A percentile compares a stretch with the other conserved stretches of the same genome.
phyloP scores from a whole-genome alignment of 163 green algal species.

The Scenedesmus sp. region DNA sequence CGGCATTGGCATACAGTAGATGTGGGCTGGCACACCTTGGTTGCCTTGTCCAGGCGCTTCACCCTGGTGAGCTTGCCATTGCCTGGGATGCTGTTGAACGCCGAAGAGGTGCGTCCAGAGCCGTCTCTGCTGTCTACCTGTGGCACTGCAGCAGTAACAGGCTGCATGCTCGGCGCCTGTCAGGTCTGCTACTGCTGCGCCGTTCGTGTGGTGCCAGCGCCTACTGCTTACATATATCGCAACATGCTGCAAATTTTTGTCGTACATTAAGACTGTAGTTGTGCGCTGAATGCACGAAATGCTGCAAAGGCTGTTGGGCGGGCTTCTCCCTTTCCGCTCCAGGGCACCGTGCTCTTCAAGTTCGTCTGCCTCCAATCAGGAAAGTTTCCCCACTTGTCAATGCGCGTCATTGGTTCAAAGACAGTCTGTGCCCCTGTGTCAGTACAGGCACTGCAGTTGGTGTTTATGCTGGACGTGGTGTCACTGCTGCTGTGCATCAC shows the following conservation, averaged over 20 bases:
- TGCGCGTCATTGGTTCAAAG: neutral
- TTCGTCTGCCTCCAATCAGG: too few species aligned
- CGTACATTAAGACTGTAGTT: neutral
- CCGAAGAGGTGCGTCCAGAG: neutral
- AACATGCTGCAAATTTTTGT: neutral
- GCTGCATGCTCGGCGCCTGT: neutral
- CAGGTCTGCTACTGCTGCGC: neutral
- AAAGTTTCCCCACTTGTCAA: too few species aligned
- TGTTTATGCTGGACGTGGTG: neutral
- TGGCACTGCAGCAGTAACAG: neutral
- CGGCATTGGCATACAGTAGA: neutral
- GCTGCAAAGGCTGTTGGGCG: neutral
- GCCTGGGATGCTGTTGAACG: neutral
- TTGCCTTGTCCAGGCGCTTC: constrained; percentile 25
- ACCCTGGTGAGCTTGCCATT: constrained; percentile 7
- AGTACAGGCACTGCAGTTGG: neutral
- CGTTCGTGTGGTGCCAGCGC: neutral
- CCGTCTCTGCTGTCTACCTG: neutral
- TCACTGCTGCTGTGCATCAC: neutral
- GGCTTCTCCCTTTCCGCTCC: neutral
- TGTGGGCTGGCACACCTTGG: neutral
- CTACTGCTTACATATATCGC: neutral
- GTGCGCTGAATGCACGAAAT: neutral
- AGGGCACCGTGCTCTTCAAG: neutral
- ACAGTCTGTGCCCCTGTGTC: neutral